phyloP scores from a whole-genome alignment of 352 stramenopile species.

The Pythium volutum region DNA sequence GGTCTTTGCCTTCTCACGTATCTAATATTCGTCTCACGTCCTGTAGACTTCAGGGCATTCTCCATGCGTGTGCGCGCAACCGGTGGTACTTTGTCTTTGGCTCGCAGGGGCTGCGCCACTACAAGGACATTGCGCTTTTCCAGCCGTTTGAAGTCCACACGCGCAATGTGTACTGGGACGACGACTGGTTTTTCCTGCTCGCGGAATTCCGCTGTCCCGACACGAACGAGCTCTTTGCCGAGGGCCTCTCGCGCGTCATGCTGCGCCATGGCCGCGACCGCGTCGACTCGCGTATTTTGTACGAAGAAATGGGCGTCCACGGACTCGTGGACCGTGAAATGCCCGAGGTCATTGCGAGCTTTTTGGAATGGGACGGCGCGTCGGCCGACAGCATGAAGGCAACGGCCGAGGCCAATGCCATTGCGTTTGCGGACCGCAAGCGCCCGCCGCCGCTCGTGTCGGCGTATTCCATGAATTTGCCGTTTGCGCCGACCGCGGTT shows the following conservation, averaged over 20 bases:
- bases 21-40: too few relatives aligned
- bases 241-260: conserved; percentile 61
- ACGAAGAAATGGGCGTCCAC: conserved; percentile 51
- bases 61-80: conserved; percentile 50
- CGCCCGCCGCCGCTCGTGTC: conserved; percentile 37
- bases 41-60: conserved; percentile 43
- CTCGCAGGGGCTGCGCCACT: conserved; percentile 63
- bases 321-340: conserved; percentile 39
- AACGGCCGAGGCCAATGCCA: conserved; percentile 33
- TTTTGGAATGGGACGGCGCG: conserved; percentile 54
- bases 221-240: conserved; percentile 57
- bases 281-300: conserved; percentile 47
- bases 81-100: conserved; percentile 71
- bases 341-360: conserved; percentile 45
- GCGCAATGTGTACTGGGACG: conserved; percentile 68
- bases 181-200: conserved; percentile 68
- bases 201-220: conserved; percentile 66
- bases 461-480: conserved; percentile 69
- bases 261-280: conserved; percentile 49
- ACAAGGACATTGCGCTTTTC: conserved; percentile 48
- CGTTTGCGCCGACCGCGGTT: conserved; percentile 24
- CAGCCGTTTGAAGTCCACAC: conserved; percentile 66
- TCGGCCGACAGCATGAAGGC: conserved; percentile 59
- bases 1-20: too few relatives aligned
- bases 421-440: conserved; percentile 26